phyloP scores from a whole-genome alignment of 169 alveolate species.

The Miamiensis avidus region DNA sequence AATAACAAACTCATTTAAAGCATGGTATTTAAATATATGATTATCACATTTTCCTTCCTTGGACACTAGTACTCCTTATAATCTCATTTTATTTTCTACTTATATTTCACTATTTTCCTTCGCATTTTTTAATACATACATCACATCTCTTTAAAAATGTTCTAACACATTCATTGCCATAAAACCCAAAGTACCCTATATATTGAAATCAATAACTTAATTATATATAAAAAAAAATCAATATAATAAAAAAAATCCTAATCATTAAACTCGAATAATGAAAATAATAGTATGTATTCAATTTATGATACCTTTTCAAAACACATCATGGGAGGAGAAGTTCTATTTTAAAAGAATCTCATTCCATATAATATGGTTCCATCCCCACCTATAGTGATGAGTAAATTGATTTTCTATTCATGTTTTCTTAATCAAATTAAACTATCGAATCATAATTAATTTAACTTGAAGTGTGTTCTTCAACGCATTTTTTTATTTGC shows the following conservation, averaged over 20 bases:
- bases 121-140: neutral
- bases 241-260: no score
- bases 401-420: conserved; percentile 60
- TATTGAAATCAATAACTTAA: no score
- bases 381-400: conserved; percentile 95
- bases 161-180: neutral
- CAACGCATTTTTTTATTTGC: neutral
- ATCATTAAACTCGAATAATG: no score
- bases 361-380: conserved; percentile 93
- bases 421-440: neutral
- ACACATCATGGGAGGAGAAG: conserved; percentile 66
- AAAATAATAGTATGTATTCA: no score
- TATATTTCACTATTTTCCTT: no score
- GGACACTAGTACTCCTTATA: neutral
- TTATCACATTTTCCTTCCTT: neutral
- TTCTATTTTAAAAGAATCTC: conserved; percentile 67
- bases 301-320: neutral
- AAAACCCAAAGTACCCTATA: neutral
- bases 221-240: no score
- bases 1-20: conserved; percentile 60
- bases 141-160: neutral
- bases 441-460: neutral
- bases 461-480: neutral
- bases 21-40: conserved; percentile 12
- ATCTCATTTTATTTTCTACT: neutral